phyloP scores from a whole-genome alignment of 371 early-diverging fungal genomes.

The Smittium mucronatum region DNA sequence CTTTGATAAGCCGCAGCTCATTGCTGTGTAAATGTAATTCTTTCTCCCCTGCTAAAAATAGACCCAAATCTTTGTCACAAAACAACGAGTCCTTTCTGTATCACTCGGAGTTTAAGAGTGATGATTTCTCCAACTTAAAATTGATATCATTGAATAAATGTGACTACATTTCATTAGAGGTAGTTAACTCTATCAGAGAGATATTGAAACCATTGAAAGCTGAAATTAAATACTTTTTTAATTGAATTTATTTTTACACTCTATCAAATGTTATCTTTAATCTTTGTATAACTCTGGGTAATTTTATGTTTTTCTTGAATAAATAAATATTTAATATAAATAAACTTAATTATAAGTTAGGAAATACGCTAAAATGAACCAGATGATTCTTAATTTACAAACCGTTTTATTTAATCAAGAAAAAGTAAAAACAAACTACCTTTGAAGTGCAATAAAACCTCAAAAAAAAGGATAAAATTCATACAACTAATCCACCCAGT shows the following conservation, averaged over 20 bases:
- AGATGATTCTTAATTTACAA: too few species aligned
- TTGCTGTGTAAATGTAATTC: background rate
- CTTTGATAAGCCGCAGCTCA: background rate
- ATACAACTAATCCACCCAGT: too few species aligned
- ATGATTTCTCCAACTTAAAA: background rate
- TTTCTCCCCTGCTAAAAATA: background rate
- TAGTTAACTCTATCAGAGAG: slow-evolving; percentile 1
- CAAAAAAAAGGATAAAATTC: too few species aligned
- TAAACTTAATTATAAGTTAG: too few species aligned
- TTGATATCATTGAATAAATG: slow-evolving; percentile 4
- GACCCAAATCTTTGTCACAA: background rate
- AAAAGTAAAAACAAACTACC: too few species aligned
- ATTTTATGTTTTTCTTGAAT: too few species aligned
- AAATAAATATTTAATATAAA: too few species aligned
- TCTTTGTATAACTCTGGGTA: too few species aligned
- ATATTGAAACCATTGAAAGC: background rate
- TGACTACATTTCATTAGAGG: slow-evolving; percentile 2
- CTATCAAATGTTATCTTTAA: too few species aligned
- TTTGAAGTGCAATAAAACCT: too few species aligned
- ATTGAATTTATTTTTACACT: slow-evolving; percentile 16
- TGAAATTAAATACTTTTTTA: background rate
- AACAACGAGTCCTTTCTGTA: background rate
- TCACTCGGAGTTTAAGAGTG: background rate
- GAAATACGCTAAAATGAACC: too few species aligned
- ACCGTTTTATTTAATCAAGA: too few species aligned